Conservation (phyloP, 2,329 filamentous ascomycete species). For the Cercospora zeae-maydis region DNA sequence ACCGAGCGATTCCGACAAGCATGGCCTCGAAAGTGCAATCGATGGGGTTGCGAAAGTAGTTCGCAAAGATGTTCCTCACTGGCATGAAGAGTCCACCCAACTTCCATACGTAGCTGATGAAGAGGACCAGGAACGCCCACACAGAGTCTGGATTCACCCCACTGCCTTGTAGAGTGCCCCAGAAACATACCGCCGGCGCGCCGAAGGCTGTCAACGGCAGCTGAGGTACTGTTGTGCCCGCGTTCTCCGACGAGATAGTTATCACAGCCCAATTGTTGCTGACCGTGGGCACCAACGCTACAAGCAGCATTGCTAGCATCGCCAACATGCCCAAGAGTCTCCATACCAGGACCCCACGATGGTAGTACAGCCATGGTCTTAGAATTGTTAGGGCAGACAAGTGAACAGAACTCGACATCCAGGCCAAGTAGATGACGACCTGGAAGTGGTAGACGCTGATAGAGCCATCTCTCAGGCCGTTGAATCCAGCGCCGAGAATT, state of each 20-base stretch:
- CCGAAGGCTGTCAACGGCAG: slow-evolving; percentile 12
- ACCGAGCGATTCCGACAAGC: slow-evolving; percentile 10
- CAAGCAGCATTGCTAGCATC: slow-evolving; percentile 22
- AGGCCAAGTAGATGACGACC: slow-evolving; percentile 23
- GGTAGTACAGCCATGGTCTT: slow-evolving; percentile 15
- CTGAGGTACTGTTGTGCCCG: not conserved
- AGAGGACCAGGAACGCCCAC: slow-evolving; percentile 23
- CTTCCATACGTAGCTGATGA: slow-evolving; percentile 32
- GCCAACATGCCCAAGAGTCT: slow-evolving; percentile 20
- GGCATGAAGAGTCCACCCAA: slow-evolving; percentile 23
- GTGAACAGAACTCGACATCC: slow-evolving; percentile 26
- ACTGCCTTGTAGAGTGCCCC: slow-evolving; percentile 17
- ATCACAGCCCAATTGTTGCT: slow-evolving; percentile 23
- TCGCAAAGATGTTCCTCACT: slow-evolving; percentile 14
- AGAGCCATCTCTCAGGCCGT: slow-evolving; percentile 9
- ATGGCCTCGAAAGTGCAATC: slow-evolving; percentile 18
- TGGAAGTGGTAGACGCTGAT: slow-evolving; percentile 22
- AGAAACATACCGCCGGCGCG: slow-evolving; percentile 23
- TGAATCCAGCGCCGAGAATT: slow-evolving; percentile 20
- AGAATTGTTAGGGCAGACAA: slow-evolving; percentile 23
- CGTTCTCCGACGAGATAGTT: not conserved
- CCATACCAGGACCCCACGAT: slow-evolving; percentile 10
- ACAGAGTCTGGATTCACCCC: slow-evolving; percentile 27
- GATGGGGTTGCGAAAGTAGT: slow-evolving; percentile 17
- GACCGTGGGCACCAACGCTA: slow-evolving; percentile 26